Conservation (phyloP, 2,329 filamentous ascomycete species). For the Coniochaeta hoffmannii region DNA sequence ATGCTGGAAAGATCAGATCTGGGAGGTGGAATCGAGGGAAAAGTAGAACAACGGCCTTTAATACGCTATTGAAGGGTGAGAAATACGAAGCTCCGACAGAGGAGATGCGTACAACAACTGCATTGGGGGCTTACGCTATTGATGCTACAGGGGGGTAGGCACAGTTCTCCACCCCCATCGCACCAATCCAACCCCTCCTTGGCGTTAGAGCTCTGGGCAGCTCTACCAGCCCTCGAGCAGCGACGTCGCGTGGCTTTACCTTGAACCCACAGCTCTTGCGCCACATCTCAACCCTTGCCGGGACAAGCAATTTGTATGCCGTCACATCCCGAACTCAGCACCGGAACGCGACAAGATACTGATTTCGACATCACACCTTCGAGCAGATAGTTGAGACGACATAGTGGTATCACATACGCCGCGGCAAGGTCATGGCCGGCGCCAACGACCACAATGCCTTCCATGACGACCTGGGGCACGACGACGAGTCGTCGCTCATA, state of each 20-base stretch:
- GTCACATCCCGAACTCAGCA: background rate
- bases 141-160: too few relatives aligned
- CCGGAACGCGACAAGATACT: background rate
- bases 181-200: background rate
- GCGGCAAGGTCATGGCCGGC: conserved; percentile 16
- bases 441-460: conserved; percentile 36
- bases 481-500: conserved; percentile 36
- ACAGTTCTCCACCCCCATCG: background rate
- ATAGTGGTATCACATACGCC: background rate
- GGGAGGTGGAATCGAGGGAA: background rate
- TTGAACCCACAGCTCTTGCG: background rate
- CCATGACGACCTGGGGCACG: conserved; percentile 34
- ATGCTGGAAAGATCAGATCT: background rate
- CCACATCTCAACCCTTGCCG: background rate
- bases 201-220: background rate
- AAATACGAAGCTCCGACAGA: background rate
- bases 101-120: background rate
- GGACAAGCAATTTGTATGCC: background rate
- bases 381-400: background rate
- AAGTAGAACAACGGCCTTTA: too few relatives aligned
- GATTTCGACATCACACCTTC: background rate
- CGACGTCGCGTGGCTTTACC: background rate
- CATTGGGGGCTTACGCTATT: too few relatives aligned
- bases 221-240: background rate
- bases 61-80: too few relatives aligned